Evolutionary conservation across 2,329 filamentous ascomycete species (phyloP).

Genomic region (Fusarium buxicola): DNA sequence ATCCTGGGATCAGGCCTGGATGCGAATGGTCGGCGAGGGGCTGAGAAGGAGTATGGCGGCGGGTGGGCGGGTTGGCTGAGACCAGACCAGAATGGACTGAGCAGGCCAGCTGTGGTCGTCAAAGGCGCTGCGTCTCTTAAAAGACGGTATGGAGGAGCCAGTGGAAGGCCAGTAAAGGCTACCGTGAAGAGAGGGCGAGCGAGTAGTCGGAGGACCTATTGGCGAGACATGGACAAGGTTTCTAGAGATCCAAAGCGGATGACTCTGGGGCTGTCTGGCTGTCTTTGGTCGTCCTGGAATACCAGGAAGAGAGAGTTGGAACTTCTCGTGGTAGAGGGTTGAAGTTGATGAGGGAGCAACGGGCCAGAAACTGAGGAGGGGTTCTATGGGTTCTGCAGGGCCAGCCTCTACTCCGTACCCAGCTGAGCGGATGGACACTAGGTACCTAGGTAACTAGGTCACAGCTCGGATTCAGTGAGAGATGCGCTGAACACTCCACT

Average conservation of each 20-base stretch:
- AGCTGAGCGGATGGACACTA: conserved; percentile 1
- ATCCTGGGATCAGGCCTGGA: conserved; percentile 37
- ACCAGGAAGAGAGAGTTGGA: not conserved
- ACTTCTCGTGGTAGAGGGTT: conserved; percentile 7
- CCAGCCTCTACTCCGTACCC: not conserved
- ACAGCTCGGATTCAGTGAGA: conserved; percentile 2
- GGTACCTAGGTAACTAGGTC: too few species aligned
- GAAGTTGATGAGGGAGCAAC: conserved; percentile 18
- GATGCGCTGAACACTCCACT: conserved; percentile 14
- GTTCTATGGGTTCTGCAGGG: conserved; percentile 10
- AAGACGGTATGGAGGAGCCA: conserved; percentile 33
- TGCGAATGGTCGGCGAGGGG: conserved; percentile 40
- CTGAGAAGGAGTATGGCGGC: conserved; percentile 29
- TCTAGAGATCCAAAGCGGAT: conserved; percentile 10
- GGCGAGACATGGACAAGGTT: conserved; percentile 11
- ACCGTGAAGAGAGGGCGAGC: conserved; percentile 13
- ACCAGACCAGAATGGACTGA: conserved; percentile 27
- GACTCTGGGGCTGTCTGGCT: conserved; percentile 9
- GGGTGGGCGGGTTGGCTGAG: conserved; percentile 32
- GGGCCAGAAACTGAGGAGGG: conserved; percentile 11
- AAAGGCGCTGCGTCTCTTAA: conserved; percentile 15
- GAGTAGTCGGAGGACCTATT: conserved; percentile 2
- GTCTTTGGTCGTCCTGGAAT: not conserved
- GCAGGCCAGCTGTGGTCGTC: conserved; percentile 10
- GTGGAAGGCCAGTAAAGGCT: conserved; percentile 18